Percentiles rank a stretch among this genome's conserved stretches.
Conservation (phyloP, 345 rosid species). For the Stellera chamaejasme region DNA sequence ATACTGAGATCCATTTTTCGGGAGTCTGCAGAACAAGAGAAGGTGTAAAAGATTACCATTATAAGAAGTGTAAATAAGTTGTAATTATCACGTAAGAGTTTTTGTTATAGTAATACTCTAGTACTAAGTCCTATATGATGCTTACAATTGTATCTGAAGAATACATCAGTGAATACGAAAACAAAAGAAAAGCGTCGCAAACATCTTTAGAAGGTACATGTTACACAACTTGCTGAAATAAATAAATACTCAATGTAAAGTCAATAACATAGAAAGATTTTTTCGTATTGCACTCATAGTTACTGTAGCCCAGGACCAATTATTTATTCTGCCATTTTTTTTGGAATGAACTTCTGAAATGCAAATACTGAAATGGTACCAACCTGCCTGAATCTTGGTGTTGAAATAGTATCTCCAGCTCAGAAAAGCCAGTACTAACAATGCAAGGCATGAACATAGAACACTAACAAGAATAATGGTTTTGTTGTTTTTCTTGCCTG, state of each 20-base stretch:
- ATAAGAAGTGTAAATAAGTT: too few relatives aligned
- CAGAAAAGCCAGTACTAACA: constrained; percentile 14
- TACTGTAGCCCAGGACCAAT: too few relatives aligned
- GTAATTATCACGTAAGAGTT: too few relatives aligned
- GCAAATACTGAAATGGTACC: neutral
- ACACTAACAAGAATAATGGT: constrained; percentile 16
- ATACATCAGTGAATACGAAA: too few relatives aligned
- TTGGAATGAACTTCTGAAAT: neutral
- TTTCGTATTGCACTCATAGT: neutral
- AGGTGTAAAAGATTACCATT: neutral
- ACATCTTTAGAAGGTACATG: neutral
- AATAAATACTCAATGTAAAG: too few relatives aligned
- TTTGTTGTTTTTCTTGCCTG: constrained; percentile 3
- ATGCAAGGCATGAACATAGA: constrained; percentile 12
- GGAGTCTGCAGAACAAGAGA: constrained; percentile 12
- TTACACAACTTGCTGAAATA: neutral
- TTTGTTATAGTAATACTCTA: too few relatives aligned
- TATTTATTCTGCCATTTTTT: neutral
- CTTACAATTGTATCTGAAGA: too few relatives aligned
- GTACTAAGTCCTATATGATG: too few relatives aligned
- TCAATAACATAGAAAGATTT: too few relatives aligned
- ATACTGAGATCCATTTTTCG: constrained; percentile 28
- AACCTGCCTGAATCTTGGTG: constrained; percentile 16
- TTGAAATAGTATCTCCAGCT: constrained; percentile 14
- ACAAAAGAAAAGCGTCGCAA: too few relatives aligned